Percentiles rank a stretch among this genome's conserved stretches.
phyloP scores from a whole-genome alignment of 2,329 filamentous ascomycete genomes.

The Ophiostoma australiae region DNA sequence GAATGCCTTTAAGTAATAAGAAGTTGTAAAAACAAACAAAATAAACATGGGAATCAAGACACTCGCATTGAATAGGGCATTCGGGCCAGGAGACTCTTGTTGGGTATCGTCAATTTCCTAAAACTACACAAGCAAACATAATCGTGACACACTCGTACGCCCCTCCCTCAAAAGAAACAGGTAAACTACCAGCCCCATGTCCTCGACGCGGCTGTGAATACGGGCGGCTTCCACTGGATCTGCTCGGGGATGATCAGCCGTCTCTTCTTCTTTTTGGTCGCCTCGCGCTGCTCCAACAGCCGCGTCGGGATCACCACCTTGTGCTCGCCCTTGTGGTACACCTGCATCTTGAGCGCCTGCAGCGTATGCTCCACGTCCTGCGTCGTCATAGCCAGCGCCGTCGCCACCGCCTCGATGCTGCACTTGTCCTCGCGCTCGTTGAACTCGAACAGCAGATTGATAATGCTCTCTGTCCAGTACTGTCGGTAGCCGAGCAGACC shows the following conservation, averaged over 20 bases:
- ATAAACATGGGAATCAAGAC: not conserved
- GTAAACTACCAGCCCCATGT: slow-evolving; percentile 84
- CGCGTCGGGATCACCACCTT: slow-evolving; percentile 89
- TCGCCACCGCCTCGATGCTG: slow-evolving; percentile 80
- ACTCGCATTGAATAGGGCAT: not conserved
- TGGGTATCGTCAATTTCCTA: slow-evolving; percentile 12
- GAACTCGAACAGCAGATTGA: slow-evolving; percentile 74
- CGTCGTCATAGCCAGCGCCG: slow-evolving; percentile 85
- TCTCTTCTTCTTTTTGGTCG: slow-evolving; percentile 72
- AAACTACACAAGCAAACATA: not conserved
- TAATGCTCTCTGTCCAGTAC: slow-evolving; percentile 94
- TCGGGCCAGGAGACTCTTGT: not conserved
- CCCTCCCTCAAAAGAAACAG: not conserved
- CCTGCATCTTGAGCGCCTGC: slow-evolving; percentile 88
- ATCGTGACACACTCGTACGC: not conserved
- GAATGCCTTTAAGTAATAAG: slow-evolving; percentile 22
- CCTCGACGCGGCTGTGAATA: slow-evolving; percentile 81
- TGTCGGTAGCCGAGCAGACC: slow-evolving; percentile 91
- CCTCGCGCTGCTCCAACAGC: slow-evolving; percentile 72
- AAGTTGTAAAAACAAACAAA: not conserved
- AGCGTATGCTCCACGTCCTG: slow-evolving; percentile 93
- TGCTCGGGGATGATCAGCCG: slow-evolving; percentile 69
- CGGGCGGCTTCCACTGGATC: slow-evolving; percentile 92
- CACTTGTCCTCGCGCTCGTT: slow-evolving; percentile 65
- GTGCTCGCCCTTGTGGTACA: slow-evolving; percentile 94